Conservation (phyloP, 2,329 filamentous ascomycete species). For the Bipolaris gigantea region DNA sequence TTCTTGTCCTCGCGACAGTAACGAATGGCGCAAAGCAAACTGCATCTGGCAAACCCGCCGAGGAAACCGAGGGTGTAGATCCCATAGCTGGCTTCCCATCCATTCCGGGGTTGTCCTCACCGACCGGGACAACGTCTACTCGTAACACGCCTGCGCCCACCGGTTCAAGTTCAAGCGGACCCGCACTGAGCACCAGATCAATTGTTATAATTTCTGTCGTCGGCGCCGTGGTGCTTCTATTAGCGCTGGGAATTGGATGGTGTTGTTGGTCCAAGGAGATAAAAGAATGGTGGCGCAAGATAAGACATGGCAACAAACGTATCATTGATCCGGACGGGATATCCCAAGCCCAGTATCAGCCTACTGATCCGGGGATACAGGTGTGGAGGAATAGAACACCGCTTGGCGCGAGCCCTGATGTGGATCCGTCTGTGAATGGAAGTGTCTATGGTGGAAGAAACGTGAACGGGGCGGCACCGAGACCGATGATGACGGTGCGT, state of each 20-base stretch:
- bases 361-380: not conserved
- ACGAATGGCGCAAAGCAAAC: not conserved
- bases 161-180: not conserved
- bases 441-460: not conserved
- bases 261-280: not conserved
- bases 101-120: not conserved
- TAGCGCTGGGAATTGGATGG: not conserved
- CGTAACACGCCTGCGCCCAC: not conserved
- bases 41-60: not conserved
- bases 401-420: not conserved
- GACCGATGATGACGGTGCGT: not conserved
- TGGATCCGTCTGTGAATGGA: not conserved
- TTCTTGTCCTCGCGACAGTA: constrained; percentile 5
- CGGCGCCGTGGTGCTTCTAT: not conserved
- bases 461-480: not conserved
- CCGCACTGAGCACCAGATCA: not conserved
- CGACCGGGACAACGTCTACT: not conserved
- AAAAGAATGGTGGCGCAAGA: not conserved
- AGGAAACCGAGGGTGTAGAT: not conserved
- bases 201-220: constrained; percentile 4
- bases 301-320: no score
- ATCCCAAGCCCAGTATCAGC: not conserved
- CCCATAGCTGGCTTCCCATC: not conserved
- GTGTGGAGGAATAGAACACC: not conserved
- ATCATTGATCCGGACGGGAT: not conserved